These are phyloP conservation scores for Leccinum imitatum DNA, from an alignment of 768 basidiomycete genomes.

Conservation along the genomic window DNA sequence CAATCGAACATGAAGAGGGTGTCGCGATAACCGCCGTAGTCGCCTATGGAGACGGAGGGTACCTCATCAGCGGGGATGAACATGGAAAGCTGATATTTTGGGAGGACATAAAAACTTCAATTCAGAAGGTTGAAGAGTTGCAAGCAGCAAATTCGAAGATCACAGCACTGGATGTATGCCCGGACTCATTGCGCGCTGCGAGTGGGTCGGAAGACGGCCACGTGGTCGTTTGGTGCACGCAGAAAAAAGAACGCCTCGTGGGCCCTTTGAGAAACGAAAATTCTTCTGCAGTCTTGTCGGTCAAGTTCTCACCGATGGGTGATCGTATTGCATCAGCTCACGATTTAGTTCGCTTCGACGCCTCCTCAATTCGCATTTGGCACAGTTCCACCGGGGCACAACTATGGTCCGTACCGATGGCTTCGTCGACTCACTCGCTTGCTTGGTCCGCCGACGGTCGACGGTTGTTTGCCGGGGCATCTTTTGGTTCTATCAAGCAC, in stretches of 20 bases:
- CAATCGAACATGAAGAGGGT: neutral
- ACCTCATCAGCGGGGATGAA: neutral
- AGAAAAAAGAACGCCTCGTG: neutral
- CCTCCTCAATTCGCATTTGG: constrained; percentile 11
- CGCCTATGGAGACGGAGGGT: neutral
- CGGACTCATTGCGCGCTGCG: neutral
- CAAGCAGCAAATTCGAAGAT: neutral
- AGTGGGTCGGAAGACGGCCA: neutral
- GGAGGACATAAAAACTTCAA: neutral
- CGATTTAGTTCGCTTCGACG: neutral
- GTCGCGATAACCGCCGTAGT: neutral
- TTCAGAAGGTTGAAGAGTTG: neutral
- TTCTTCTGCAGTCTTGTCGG: constrained; percentile 6
- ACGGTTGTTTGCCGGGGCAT: constrained; percentile 13
- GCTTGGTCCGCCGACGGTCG: constrained; percentile 19
- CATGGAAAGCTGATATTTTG: neutral
- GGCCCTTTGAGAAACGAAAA: constrained; percentile 5
- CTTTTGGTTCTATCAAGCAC: constrained; percentile 7
- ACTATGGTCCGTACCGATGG: constrained; percentile 1
- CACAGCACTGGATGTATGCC: neutral
- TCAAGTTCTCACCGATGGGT: constrained; percentile 20
- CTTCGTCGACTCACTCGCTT: constrained; percentile 7
- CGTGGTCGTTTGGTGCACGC: neutral
- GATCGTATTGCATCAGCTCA: constrained; percentile 8
- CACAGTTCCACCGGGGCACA: constrained; percentile 8